Base-by-base conservation (phyloP, 352 stramenopile species). In the Peronosclerospora sorghi region DNA sequence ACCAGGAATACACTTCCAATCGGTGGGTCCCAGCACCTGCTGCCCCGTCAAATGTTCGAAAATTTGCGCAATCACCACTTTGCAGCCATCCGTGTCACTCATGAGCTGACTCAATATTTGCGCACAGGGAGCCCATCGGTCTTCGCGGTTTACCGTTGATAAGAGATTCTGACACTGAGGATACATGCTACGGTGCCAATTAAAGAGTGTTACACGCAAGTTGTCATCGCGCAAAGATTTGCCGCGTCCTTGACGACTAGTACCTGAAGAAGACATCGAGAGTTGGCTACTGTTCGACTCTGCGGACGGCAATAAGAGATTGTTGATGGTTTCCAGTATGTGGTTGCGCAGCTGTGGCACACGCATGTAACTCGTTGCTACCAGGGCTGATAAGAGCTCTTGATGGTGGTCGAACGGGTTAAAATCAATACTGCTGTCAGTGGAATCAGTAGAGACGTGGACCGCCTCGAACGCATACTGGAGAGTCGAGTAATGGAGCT, bases 1-100 rank as follows among this genome's bases (percentile, higher is more conserved):
- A 14, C 74, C 74, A n/a, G 72, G 74, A 14, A 87, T 47, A n/a
- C 45, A 57, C 48, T 69, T 73, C 74, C 74, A 87, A 21, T 85
- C 66, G 42, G 77, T 71, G n/a, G 54, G 41, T 39, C 61, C 74
- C 36, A 56, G 29, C 9, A 64, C 65, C 28, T 56, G 56, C 23
- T 61, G 52, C 6, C 62, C 54, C 5, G 53, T 62, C 23, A 86
- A 48, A 15, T 84, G 67, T 29, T 79, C 47, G 8, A 85, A 66
- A n/a, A 87, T 45, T 43, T 77, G 57, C 8, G 67, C 67, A 19
- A 79, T 35, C 4, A 81, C 44, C n/a, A 79, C 21, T 36, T 67
- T 68, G 13, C 57, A 58, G 10, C 50, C 41, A 13, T 84, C 69
- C 1, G 46, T 53, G 35, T 70, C 54, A 1, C 20, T 21, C 40